A percentile compares a stretch with the other conserved stretches of the same genome.
phyloP scores from a whole-genome alignment of 345 rosid genomes.

The Sisymbrium irio region DNA sequence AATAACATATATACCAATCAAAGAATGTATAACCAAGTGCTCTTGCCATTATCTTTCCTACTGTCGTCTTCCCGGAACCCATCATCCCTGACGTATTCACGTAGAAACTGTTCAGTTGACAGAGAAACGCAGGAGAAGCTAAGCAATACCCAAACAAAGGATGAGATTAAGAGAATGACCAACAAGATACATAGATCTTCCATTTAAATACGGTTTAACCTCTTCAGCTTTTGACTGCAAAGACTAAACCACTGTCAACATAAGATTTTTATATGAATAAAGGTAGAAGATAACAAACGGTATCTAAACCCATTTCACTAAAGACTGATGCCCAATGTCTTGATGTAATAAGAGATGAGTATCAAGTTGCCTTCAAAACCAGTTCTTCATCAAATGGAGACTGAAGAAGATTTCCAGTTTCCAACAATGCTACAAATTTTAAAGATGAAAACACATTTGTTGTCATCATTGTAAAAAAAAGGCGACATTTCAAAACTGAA shows the following conservation, averaged over 20 bases:
- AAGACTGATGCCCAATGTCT: neutral
- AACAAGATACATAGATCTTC: constrained; percentile 84
- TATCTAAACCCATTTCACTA: constrained; percentile 2
- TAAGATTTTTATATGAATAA: neutral
- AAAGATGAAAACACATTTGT: constrained; percentile 4
- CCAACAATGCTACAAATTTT: constrained; percentile 53
- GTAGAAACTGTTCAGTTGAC: neutral
- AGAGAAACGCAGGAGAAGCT: neutral
- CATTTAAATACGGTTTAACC: constrained; percentile 67
- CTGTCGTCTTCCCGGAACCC: constrained; percentile 98
- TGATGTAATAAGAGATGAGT: neutral
- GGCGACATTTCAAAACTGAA: neutral
- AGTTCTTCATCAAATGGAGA: constrained; percentile 51
- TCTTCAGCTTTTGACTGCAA: constrained; percentile 77
- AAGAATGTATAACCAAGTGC: constrained; percentile 65
- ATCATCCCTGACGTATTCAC: constrained; percentile 64
- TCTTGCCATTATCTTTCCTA: constrained; percentile 68
- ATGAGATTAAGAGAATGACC: constrained; percentile 57
- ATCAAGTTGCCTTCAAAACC: constrained; percentile 54
- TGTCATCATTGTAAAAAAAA: neutral
- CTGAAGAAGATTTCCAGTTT: constrained; percentile 45
- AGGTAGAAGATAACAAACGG: neutral
- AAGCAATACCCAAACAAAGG: constrained; percentile 1
- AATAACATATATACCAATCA: constrained; percentile 68
- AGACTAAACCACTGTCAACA: constrained; percentile 31